Evolutionary conservation across 768 basidiomycete species (phyloP).

Genomic region (Brasilioporus rufonigricans): DNA sequence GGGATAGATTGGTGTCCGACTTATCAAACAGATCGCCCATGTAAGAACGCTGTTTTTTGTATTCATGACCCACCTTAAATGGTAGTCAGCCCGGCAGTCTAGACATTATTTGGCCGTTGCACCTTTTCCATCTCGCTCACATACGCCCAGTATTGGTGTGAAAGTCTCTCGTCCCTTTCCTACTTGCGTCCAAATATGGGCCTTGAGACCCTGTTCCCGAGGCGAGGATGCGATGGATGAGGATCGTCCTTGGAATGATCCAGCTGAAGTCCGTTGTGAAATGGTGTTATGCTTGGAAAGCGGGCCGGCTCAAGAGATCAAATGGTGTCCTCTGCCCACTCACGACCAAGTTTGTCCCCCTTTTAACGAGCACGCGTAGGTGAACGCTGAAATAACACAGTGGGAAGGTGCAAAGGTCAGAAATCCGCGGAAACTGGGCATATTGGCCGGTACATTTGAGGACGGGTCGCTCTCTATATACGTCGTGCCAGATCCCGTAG

Average conservation of each 20-base stretch:
- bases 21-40: conserved; percentile 49
- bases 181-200: conserved; percentile 90
- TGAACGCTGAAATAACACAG: conserved; percentile 12
- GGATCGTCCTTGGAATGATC: conserved; percentile 24
- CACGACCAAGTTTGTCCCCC: conserved; percentile 51
- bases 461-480: conserved; percentile 84
- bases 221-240: conserved; percentile 11
- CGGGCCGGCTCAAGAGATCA: conserved; percentile 76
- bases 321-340: conserved; percentile 92
- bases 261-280: conserved; percentile 61
- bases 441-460: conserved; percentile 82
- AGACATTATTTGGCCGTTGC: conserved; percentile 86
- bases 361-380: neutral
- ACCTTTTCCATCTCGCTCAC: conserved; percentile 62
- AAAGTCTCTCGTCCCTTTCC: conserved; percentile 51
- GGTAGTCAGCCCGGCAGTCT: conserved; percentile 44
- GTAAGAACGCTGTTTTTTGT: conserved; percentile 34
- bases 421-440: conserved; percentile 63
- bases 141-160: conserved; percentile 65
- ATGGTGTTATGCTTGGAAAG: conserved; percentile 82
- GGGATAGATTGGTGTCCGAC: conserved; percentile 93
- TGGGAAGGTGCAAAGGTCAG: conserved; percentile 21
- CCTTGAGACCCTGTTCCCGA: conserved; percentile 31
- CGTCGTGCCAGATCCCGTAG: conserved; percentile 74
- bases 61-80: neutral